phyloP scores from a whole-genome alignment of 1,284 basidiomycete genomes.

The Ustilago esculenta region DNA sequence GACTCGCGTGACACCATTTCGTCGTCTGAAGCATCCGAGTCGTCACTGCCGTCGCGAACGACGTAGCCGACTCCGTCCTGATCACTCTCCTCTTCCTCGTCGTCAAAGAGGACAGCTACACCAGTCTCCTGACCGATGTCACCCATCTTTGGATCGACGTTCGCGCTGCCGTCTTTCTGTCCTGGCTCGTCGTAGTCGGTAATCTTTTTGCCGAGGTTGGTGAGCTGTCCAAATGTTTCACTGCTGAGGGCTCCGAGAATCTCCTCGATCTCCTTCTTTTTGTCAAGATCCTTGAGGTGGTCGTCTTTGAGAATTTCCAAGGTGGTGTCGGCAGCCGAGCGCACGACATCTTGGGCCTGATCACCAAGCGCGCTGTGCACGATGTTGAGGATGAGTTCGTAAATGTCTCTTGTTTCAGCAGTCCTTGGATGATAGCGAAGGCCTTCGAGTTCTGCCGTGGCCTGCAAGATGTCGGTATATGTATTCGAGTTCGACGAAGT shows the following conservation, averaged over 20 bases:
- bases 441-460: constrained; percentile 83
- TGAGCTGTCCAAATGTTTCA: constrained; percentile 85
- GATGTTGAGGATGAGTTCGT: constrained; percentile 87
- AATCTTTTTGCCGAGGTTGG: constrained; percentile 91
- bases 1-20: constrained; percentile 71
- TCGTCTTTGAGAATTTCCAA: constrained; percentile 92
- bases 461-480: constrained; percentile 70
- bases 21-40: constrained; percentile 75
- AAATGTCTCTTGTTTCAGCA: constrained; percentile 91
- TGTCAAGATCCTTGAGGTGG: constrained; percentile 92
- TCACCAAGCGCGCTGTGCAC: constrained; percentile 79
- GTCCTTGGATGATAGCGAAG: constrained; percentile 91
- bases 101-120: constrained; percentile 69
- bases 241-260: constrained; percentile 77
- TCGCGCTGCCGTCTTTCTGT: constrained; percentile 66
- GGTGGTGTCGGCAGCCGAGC: constrained; percentile 90
- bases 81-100: constrained; percentile 80
- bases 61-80: constrained; percentile 92
- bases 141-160: constrained; percentile 78
- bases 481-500: constrained; percentile 70
- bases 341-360: constrained; percentile 93
- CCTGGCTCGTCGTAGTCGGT: constrained; percentile 86
- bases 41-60: constrained; percentile 68
- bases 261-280: constrained; percentile 91
- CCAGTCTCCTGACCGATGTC: constrained; percentile 77